Evolutionary conservation across 305 asterid species (phyloP).

Genomic region (Fraxinus baroniana): DNA sequence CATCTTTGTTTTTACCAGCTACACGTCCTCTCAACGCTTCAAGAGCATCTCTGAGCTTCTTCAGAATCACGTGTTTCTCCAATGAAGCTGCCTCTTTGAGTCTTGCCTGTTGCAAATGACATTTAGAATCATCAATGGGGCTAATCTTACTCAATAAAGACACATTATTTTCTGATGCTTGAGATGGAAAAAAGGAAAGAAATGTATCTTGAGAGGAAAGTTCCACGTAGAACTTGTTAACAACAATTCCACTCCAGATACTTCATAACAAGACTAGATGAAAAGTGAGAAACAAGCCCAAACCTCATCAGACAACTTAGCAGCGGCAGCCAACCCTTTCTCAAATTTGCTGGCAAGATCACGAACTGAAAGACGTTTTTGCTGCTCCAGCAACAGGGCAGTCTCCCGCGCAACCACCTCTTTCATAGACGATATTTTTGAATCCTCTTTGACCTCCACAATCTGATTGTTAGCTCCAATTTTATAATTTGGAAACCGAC

Average conservation of each 20-base stretch:
- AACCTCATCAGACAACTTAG: conserved; percentile 91
- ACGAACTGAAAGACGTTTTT: conserved; percentile 88
- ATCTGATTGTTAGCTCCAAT: conserved; percentile 81
- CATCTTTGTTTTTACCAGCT: conserved; percentile 86
- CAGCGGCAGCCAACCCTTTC: conserved; percentile 96
- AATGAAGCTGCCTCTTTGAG: conserved; percentile 86
- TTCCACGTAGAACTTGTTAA: neutral
- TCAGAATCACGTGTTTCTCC: conserved; percentile 90
- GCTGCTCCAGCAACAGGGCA: conserved; percentile 78
- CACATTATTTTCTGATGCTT: neutral
- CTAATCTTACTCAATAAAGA: neutral
- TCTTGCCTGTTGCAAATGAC: conserved; percentile 59
- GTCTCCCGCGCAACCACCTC: conserved; percentile 88
- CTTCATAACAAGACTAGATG: conserved; percentile 2
- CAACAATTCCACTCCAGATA: conserved; percentile 1
- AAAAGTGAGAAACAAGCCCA: neutral
- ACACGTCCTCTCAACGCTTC: conserved; percentile 87
- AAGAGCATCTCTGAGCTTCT: conserved; percentile 92
- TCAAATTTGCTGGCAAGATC: conserved; percentile 94
- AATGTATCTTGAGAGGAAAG: neutral
- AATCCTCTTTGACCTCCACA: conserved; percentile 69
- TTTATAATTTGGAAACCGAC: conserved; percentile 81
- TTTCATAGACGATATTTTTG: conserved; percentile 57
- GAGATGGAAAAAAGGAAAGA: neutral
- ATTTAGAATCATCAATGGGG: conserved; percentile 6